Base-by-base conservation (phyloP, 2,329 filamentous ascomycete species). In the Ceratocystis lukuohia region DNA sequence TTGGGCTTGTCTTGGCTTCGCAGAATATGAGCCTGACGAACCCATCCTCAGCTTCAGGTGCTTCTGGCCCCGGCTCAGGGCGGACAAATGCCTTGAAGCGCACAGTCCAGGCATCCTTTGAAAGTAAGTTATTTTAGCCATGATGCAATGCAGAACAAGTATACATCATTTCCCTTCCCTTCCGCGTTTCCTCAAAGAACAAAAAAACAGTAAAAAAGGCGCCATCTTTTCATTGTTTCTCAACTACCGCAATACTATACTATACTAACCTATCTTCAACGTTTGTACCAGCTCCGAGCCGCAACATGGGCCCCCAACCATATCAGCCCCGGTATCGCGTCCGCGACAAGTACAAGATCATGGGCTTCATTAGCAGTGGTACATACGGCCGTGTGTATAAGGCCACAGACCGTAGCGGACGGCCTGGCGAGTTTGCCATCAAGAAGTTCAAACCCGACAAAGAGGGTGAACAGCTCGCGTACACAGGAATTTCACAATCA, bases 401-500 rank as follows among this genome's bases (percentile, higher is more conserved):
- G 75, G 94, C 94, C 20, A 80, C 91, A 56, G 86, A 89, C 71
- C 86, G 87, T 70, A 65, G 65, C 67, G 84, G 86, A 71, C 79
- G 86, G 74, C 77, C 84, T 64, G 89, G 89, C 69, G 91, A 96
- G 73, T 96, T 96, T 74, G 94, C 94, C 71, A 99, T 99, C 80
- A 99, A 99, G 75, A 99, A 99, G 84, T 96, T 96, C 84, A 96
- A 96, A 79, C 92, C 92, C 6, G 94, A 99, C 76, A 99, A 97
- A 78, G 94, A 99, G 77, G 94, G 94, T 67, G 94, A 99, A 75
- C 84, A 88, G 72, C 80, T 96, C 61, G 89, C 95, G 72, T 99
- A 99, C 76, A 97, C 94, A 0, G 94, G 94, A 69, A 96, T 99
- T 70, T 97, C 94, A 0, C 94, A 99, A 75, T 96, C 92, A 15